phyloP scores from a whole-genome alignment of 805 yeast genomes.

The Teunomyces panamensis region DNA sequence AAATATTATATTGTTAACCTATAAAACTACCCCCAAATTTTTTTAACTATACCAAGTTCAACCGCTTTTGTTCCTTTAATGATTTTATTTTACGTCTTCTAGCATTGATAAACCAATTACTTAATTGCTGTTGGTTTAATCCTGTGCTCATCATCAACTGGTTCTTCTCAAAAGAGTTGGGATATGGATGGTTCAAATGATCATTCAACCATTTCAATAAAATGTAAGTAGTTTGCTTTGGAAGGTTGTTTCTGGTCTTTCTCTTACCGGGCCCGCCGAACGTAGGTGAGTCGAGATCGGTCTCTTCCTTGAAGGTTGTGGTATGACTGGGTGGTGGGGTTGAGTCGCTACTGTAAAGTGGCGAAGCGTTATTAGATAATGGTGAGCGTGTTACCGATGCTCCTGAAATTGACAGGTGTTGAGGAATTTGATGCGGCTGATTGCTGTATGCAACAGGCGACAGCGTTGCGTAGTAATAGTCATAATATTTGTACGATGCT shows the following conservation, averaged over 20 bases:
- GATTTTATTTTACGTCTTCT: conserved; percentile 67
- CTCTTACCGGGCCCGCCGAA: conserved; percentile 14
- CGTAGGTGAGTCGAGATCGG: conserved; percentile 3
- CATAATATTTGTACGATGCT: conserved; percentile 11
- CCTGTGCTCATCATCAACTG: conserved; percentile 70
- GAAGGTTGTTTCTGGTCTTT: conserved; percentile 65
- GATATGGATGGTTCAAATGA: conserved; percentile 80
- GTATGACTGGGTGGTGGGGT: conserved; percentile 11
- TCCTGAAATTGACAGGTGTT: conserved; percentile 1
- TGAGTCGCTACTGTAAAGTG: conserved; percentile 9
- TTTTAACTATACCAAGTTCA: conserved; percentile 8
- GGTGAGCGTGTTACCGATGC: conserved; percentile 6
- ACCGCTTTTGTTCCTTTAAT: conserved; percentile 38
- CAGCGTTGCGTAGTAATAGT: conserved; percentile 11
- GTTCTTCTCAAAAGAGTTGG: conserved; percentile 74
- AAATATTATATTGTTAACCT: background rate
- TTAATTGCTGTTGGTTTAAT: conserved; percentile 72
- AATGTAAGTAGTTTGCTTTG: conserved; percentile 72
- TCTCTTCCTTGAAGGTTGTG: conserved; percentile 4
- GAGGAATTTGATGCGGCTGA: background rate
- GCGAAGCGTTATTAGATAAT: conserved; percentile 9
- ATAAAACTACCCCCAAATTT: background rate
- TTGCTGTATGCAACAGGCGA: conserved; percentile 1
- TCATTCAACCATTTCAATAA: conserved; percentile 71
- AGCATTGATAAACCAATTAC: conserved; percentile 88